Evolutionary conservation across 1,284 basidiomycete species (phyloP).

Genomic region (Rhodotorula sp.): DNA sequence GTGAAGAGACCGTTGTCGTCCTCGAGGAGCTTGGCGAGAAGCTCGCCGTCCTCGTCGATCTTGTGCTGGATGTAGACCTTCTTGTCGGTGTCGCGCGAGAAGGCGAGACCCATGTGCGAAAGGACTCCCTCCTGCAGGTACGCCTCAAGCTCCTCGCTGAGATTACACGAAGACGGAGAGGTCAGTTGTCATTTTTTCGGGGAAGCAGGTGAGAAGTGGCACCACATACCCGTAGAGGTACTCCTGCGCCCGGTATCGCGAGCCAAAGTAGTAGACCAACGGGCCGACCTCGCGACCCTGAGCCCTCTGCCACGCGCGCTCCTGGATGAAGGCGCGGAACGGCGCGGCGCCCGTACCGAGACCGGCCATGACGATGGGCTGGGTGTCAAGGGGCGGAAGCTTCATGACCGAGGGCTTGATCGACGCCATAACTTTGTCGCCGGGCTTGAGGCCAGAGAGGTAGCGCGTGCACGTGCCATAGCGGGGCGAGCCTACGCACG

Average conservation of each 20-base stretch:
- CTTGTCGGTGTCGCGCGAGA: slow-evolving; percentile 84
- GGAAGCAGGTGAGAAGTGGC: too few species aligned
- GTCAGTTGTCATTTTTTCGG: neutral
- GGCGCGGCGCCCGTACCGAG: slow-evolving; percentile 97
- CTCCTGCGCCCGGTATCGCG: slow-evolving; percentile 88
- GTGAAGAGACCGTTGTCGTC: slow-evolving; percentile 80
- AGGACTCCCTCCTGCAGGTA: slow-evolving; percentile 77
- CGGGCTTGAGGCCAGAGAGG: slow-evolving; percentile 75
- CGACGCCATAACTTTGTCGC: slow-evolving; percentile 93
- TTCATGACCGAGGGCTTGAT: slow-evolving; percentile 99
- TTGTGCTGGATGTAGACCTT: slow-evolving; percentile 99
- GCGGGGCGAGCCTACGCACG: slow-evolving; percentile 63
- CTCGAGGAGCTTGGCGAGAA: slow-evolving; percentile 69
- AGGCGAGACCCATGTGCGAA: slow-evolving; percentile 86
- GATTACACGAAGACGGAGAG: too few species aligned
- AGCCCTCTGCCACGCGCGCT: slow-evolving; percentile 77
- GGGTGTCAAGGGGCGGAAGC: slow-evolving; percentile 77
- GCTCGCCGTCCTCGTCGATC: slow-evolving; percentile 84
- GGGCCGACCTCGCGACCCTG: slow-evolving; percentile 82
- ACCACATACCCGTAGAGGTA: slow-evolving; percentile 75
- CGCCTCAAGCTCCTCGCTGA: slow-evolving; percentile 58
- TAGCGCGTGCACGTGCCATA: slow-evolving; percentile 98
- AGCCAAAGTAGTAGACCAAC: slow-evolving; percentile 96
- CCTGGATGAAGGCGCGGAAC: slow-evolving; percentile 97
- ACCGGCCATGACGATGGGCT: slow-evolving; percentile 97